Evolutionary conservation across 1,284 basidiomycete genomes (phyloP).

Genomic region (Cronartium quercuum): DNA sequence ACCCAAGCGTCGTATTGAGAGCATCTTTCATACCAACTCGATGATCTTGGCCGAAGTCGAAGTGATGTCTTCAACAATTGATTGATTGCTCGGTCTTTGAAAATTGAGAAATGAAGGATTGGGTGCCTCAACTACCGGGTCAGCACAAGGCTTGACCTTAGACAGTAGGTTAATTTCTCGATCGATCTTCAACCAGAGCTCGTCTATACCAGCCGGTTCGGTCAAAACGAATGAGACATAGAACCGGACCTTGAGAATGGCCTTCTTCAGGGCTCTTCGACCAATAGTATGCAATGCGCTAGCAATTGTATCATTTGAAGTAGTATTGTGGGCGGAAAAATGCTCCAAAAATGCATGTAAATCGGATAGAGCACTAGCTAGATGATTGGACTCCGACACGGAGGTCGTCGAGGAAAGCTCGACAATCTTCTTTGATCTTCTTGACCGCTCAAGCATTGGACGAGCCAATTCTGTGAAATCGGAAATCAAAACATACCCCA

Average conservation of each 20-base stretch:
- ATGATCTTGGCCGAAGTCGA: background rate
- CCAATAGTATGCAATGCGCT: background rate
- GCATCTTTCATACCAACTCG: background rate
- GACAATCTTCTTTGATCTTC: background rate
- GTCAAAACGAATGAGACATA: background rate
- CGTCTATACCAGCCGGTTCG: background rate
- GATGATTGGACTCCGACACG: background rate
- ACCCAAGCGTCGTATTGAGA: conserved; percentile 41
- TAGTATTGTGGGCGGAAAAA: background rate
- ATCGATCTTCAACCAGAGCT: background rate
- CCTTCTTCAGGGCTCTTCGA: background rate
- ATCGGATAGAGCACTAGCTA: background rate
- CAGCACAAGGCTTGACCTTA: background rate
- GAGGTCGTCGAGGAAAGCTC: background rate
- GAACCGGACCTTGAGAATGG: background rate
- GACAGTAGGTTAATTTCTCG: background rate
- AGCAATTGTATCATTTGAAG: background rate
- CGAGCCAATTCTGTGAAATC: background rate
- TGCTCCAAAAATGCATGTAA: background rate
- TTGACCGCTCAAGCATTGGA: background rate
- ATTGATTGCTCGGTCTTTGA: background rate
- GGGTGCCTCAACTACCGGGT: background rate
- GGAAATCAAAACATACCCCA: background rate
- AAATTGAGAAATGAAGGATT: background rate
- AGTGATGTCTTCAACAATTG: background rate